Conservation (phyloP, 768 basidiomycete genomes). For the Dioszegia hungarica region DNA sequence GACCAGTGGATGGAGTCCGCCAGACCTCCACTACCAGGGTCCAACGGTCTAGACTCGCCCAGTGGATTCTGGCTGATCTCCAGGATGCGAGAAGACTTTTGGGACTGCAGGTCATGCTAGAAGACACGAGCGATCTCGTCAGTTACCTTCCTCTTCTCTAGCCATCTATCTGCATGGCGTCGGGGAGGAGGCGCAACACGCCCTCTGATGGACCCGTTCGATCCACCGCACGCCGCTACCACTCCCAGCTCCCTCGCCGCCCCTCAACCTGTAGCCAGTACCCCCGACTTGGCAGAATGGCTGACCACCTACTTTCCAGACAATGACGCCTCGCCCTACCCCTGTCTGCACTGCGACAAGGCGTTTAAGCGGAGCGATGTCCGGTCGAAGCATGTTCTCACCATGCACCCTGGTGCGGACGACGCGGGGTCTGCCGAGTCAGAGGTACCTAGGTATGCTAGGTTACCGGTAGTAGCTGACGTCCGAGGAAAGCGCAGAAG, state of each 20-base stretch:
- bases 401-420: conserved; percentile 21
- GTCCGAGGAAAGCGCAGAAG: conserved; percentile 3
- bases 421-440: neutral
- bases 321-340: conserved; percentile 28
- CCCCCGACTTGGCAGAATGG: neutral
- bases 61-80: too few relatives aligned
- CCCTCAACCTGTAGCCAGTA: too few relatives aligned
- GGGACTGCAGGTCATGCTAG: conserved; percentile 34
- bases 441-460: neutral
- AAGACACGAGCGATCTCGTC: conserved; percentile 34
- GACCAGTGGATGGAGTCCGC: too few relatives aligned
- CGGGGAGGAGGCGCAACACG: too few relatives aligned
- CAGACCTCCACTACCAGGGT: too few relatives aligned
- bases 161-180: too few relatives aligned
- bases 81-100: conserved; percentile 34
- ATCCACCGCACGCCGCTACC: neutral
- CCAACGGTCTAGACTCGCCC: too few relatives aligned
- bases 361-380: conserved; percentile 34
- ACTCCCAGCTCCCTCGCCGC: neutral
- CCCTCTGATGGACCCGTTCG: too few relatives aligned
- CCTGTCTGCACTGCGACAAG: conserved; percentile 36
- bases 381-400: conserved; percentile 28
- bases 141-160: neutral
- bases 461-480: too few relatives aligned
- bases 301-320: conserved; percentile 11